Conservation (phyloP, 306 rosid genomes). For the Quercus robur region DNA sequence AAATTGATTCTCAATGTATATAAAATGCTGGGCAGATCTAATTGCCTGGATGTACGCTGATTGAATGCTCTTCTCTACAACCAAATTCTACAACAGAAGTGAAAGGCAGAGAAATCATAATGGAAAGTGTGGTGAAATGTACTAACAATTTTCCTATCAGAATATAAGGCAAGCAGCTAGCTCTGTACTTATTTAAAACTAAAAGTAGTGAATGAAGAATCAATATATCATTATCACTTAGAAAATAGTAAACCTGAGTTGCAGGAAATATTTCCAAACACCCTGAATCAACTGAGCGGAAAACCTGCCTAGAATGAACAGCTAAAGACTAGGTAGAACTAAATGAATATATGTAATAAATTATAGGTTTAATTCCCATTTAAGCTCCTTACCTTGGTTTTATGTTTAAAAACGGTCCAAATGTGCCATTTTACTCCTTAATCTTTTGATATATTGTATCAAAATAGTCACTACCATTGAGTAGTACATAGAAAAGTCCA, state of each 20-base stretch:
- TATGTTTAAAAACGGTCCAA: too few relatives aligned
- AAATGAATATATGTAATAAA: background rate
- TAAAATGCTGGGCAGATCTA: conserved; percentile 88
- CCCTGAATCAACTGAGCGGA: conserved; percentile 69
- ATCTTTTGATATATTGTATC: too few relatives aligned
- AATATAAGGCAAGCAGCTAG: background rate
- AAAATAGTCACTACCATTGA: too few relatives aligned
- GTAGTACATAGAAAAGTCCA: too few relatives aligned
- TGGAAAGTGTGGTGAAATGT: too few relatives aligned
- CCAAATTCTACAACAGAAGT: conserved; percentile 67
- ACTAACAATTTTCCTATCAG: background rate
- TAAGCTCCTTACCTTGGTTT: background rate
- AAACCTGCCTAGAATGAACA: background rate
- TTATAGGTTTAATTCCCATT: too few relatives aligned
- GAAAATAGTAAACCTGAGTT: conserved; percentile 45
- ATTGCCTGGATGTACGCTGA: conserved; percentile 88
- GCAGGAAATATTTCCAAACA: conserved; percentile 96
- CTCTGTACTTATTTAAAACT: background rate
- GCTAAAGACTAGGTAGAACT: background rate
- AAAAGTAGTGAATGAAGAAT: background rate
- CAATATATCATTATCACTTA: conserved; percentile 2
- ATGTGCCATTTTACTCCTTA: too few relatives aligned
- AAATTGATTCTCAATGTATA: conserved; percentile 94
- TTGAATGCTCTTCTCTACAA: conserved; percentile 87
- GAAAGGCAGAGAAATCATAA: background rate